Conservation (phyloP, 169 alveolate genomes). For the Cryptosporidium canis region DNA sequence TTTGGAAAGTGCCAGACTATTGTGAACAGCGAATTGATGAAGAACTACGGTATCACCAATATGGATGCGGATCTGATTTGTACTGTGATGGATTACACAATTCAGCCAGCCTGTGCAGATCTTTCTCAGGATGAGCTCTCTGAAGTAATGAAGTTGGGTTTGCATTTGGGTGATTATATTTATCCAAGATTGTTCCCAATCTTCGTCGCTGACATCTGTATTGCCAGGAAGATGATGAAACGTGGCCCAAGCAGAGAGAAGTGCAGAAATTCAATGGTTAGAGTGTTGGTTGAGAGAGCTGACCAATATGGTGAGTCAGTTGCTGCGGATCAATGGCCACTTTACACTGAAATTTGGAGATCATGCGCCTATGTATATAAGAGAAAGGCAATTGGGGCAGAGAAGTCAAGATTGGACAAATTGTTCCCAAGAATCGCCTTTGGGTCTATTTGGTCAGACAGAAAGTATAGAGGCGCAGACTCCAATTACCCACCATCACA, state of each 20-base stretch:
- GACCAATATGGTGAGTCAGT: slow-evolving; percentile 12
- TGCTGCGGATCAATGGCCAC: slow-evolving; percentile 20
- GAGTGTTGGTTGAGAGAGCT: slow-evolving; percentile 54
- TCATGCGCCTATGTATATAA: slow-evolving; percentile 68
- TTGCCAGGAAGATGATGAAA: slow-evolving; percentile 64
- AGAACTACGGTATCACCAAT: slow-evolving; percentile 46
- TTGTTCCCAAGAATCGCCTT: slow-evolving; percentile 7
- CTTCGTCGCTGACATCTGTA: slow-evolving; percentile 20
- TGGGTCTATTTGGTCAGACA: slow-evolving; percentile 66
- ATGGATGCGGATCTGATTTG: slow-evolving; percentile 57
- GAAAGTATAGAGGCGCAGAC: slow-evolving; percentile 9
- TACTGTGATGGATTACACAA: slow-evolving; percentile 60
- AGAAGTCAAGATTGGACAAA: slow-evolving; percentile 38
- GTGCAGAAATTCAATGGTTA: slow-evolving; percentile 46
- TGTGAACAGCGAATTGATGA: slow-evolving; percentile 31
- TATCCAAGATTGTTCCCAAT: slow-evolving; percentile 69
- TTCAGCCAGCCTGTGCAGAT: slow-evolving; percentile 40
- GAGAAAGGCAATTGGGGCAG: slow-evolving; percentile 22
- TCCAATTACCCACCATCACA: slow-evolving; percentile 16
- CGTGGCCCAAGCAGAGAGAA: slow-evolving; percentile 70
- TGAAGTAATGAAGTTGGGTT: slow-evolving; percentile 55
- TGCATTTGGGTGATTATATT: slow-evolving; percentile 42
- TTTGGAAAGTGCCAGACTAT: slow-evolving; percentile 49
- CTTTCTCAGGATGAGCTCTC: slow-evolving; percentile 46
- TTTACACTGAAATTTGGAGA: slow-evolving; percentile 63